These are phyloP conservation scores for Macaranga tanarius DNA, from an alignment of 441 rosid genomes.

Conservation along the genomic window DNA sequence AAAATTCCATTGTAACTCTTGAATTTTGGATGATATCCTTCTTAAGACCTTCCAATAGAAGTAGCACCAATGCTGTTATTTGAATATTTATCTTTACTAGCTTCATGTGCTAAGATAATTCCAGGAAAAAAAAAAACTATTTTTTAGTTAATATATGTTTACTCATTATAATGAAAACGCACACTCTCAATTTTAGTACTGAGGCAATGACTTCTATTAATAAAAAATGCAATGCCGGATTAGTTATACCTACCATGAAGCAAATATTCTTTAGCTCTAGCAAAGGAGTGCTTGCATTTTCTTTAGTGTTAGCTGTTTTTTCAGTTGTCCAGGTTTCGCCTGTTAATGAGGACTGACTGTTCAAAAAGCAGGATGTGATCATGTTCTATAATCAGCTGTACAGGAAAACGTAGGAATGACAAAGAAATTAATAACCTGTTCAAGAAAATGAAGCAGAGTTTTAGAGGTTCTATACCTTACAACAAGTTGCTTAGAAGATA, in stretches of 20 bases:
- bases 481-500: conserved; percentile 61
- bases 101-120: neutral
- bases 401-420: conserved; percentile 3
- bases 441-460: neutral
- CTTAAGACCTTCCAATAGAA: neutral
- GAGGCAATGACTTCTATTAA: neutral
- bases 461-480: conserved; percentile 47
- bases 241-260: conserved; percentile 52
- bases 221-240: conserved; percentile 7
- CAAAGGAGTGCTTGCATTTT: conserved; percentile 53
- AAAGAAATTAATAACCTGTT: conserved; percentile 6
- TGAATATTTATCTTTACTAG: neutral
- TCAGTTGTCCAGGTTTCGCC: conserved; percentile 62
- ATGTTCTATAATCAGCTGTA: conserved; percentile 22
- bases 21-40: neutral
- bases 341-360: conserved; percentile 76
- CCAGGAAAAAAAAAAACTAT: neutral
- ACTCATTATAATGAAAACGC: neutral
- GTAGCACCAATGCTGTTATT: neutral
- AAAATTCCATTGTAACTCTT: neutral
- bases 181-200: too few species aligned
- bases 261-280: conserved; percentile 68
- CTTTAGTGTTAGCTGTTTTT: conserved; percentile 55
- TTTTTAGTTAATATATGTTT: neutral
- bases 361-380: conserved; percentile 34